Evolutionary conservation across 129 eudicot genomes (phyloP).

Genomic region (Pulicaria dysenterica): DNA sequence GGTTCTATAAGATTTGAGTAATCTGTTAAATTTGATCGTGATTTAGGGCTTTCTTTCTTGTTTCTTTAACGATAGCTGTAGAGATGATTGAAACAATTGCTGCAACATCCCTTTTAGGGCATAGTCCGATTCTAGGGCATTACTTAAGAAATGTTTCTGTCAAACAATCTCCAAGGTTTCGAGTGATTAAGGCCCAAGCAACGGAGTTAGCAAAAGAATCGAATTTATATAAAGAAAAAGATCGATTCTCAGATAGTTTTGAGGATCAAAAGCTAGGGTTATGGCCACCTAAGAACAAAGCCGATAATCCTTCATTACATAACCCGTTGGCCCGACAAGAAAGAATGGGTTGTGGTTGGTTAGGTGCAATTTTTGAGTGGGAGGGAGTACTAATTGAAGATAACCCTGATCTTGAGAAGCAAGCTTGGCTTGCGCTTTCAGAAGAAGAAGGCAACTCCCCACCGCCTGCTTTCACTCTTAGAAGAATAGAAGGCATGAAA

Average conservation of each 20-base stretch:
- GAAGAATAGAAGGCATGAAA: slow-evolving; percentile 86
- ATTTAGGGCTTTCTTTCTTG: slow-evolving; percentile 7
- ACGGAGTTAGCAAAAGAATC: slow-evolving; percentile 74
- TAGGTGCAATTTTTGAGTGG: slow-evolving; percentile 91
- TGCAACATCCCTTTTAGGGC: slow-evolving; percentile 57
- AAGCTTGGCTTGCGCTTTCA: slow-evolving; percentile 75
- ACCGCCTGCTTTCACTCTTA: slow-evolving; percentile 58
- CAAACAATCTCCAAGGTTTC: slow-evolving; percentile 33
- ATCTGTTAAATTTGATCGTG: slow-evolving; percentile 11
- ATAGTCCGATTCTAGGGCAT: slow-evolving; percentile 41
- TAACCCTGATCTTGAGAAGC: slow-evolving; percentile 79
- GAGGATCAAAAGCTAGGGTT: slow-evolving; percentile 51
- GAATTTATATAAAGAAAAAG: slow-evolving; percentile 47
- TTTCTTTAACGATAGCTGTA: neutral
- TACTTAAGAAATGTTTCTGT: slow-evolving; percentile 36
- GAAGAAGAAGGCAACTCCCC: slow-evolving; percentile 81
- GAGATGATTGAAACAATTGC: slow-evolving; percentile 74
- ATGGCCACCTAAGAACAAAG: slow-evolving; percentile 81
- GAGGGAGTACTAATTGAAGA: slow-evolving; percentile 85
- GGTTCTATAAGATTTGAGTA: neutral
- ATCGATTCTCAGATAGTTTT: slow-evolving; percentile 32
- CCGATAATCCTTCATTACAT: slow-evolving; percentile 62
- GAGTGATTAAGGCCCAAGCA: slow-evolving; percentile 61
- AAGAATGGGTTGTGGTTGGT: slow-evolving; percentile 94
- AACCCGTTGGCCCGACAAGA: slow-evolving; percentile 84